A percentile compares a stretch with the other conserved stretches of the same genome.
These are phyloP conservation scores for Termitomyces sp. DNA, from an alignment of 768 basidiomycete species.

Conservation along the genomic window DNA sequence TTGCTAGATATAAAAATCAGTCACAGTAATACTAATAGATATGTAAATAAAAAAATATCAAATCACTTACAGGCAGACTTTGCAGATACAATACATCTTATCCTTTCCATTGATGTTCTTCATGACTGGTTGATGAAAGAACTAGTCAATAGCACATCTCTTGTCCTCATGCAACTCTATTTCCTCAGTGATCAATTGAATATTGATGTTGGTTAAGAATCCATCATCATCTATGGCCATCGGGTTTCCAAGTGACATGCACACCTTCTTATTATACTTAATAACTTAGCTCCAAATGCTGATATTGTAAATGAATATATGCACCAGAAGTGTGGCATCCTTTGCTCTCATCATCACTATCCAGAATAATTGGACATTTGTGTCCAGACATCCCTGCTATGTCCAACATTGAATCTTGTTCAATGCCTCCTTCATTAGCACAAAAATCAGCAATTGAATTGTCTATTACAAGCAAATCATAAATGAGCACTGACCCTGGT, in stretches of 20 bases:
- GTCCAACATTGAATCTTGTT: too few relatives aligned
- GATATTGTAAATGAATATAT: neutral
- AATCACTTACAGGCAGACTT: neutral
- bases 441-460: too few relatives aligned
- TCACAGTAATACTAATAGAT: neutral
- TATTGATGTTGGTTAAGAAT: neutral
- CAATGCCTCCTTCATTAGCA: too few relatives aligned
- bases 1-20: neutral
- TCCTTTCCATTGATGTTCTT: neutral
- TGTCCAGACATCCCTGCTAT: neutral
- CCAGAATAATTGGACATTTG: too few relatives aligned
- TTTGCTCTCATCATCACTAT: neutral
- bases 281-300: neutral
- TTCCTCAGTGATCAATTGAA: neutral
- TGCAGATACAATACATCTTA: neutral
- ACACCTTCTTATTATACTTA: neutral
- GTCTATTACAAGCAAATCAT: too few relatives aligned
- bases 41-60: neutral
- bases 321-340: neutral
- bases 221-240: neutral
- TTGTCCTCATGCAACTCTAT: neutral
- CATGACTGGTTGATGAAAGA: neutral
- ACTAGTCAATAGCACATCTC: neutral
- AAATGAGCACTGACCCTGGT: too few relatives aligned
- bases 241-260: neutral